Evolutionary conservation across 345 rosid species (phyloP).

Genomic region (Linum trigynum): DNA sequence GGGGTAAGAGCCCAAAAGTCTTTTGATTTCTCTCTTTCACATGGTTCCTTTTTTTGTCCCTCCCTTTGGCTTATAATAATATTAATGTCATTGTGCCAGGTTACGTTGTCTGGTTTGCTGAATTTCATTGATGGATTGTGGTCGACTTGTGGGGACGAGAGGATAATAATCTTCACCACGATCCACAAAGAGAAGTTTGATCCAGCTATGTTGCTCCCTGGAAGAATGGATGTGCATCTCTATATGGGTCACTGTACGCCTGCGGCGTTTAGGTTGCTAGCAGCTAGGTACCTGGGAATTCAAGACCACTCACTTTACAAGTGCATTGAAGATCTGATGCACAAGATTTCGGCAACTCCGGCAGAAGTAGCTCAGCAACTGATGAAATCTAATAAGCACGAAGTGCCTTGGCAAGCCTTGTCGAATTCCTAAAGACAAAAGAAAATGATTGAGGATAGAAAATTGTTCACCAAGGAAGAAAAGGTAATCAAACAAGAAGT

Average conservation of each 20-base stretch:
- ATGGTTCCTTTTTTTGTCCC: too few species aligned
- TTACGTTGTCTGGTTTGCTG: not conserved
- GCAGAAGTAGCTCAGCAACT: not conserved
- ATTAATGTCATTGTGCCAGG: not conserved
- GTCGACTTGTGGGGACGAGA: not conserved
- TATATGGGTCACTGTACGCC: not conserved
- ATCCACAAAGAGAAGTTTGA: not conserved
- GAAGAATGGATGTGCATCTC: not conserved
- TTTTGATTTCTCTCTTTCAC: not conserved
- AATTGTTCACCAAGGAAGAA: too few species aligned
- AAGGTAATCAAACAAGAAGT: too few species aligned
- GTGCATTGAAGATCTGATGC: not conserved
- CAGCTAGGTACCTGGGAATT: not conserved
- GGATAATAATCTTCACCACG: conserved; percentile 1
- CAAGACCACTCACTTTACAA: not conserved
- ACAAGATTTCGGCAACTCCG: not conserved
- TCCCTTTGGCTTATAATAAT: not conserved
- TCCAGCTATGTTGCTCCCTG: not conserved
- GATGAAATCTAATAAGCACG: too few species aligned
- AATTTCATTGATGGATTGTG: conserved; percentile 1
- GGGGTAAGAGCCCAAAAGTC: not conserved
- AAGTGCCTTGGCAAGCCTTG: too few species aligned
- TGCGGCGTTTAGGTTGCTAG: not conserved
- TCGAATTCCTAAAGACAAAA: too few species aligned
- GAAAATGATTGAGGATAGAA: too few species aligned